A percentile compares a stretch with the other conserved stretches of the same genome.
These are phyloP conservation scores for Beauveria varroae DNA, from an alignment of 2,329 filamentous ascomycete species.

Conservation along the genomic window DNA sequence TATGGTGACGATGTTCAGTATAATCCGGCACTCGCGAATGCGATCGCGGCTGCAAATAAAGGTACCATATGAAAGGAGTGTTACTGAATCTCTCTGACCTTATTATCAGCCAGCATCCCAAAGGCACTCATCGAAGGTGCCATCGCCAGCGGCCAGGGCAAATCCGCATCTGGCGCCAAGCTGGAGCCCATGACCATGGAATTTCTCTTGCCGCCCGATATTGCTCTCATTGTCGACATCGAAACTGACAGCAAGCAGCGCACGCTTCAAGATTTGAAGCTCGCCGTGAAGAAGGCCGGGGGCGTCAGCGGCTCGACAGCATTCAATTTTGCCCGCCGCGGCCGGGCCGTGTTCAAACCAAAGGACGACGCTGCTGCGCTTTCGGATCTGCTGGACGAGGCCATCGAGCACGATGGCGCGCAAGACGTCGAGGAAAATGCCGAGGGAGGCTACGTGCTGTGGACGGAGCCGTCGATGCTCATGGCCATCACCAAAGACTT, in stretches of 20 bases:
- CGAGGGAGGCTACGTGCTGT: slow-evolving; percentile 62
- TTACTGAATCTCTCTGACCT: slow-evolving; percentile 3
- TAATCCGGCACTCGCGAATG: slow-evolving; percentile 69
- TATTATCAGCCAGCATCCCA: slow-evolving; percentile 58
- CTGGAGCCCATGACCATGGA: slow-evolving; percentile 77
- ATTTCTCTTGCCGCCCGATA: slow-evolving; percentile 67
- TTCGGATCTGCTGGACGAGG: slow-evolving; percentile 70
- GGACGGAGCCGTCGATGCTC: slow-evolving; percentile 28
- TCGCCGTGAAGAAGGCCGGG: slow-evolving; percentile 62
- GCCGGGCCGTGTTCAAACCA: slow-evolving; percentile 61
- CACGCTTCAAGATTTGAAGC: slow-evolving; percentile 64
- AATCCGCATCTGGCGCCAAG: slow-evolving; percentile 62
- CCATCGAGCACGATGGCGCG: slow-evolving; percentile 71
- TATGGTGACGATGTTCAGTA: slow-evolving; percentile 64
- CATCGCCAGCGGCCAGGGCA: slow-evolving; percentile 81
- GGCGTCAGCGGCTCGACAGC: slow-evolving; percentile 66
- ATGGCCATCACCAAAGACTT: slow-evolving; percentile 38
- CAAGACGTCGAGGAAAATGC: slow-evolving; percentile 62
- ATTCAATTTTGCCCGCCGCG: slow-evolving; percentile 80
- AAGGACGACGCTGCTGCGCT: slow-evolving; percentile 46
- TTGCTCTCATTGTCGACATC: slow-evolving; percentile 75
- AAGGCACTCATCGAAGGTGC: slow-evolving; percentile 79
- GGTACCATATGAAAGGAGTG: slow-evolving; percentile 29
- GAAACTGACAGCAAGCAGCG: slow-evolving; percentile 76
- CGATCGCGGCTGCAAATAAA: slow-evolving; percentile 74